Evolutionary conservation across 495 filamentous ascomycete species (phyloP).

Genomic region (Margaritispora aquatica): DNA sequence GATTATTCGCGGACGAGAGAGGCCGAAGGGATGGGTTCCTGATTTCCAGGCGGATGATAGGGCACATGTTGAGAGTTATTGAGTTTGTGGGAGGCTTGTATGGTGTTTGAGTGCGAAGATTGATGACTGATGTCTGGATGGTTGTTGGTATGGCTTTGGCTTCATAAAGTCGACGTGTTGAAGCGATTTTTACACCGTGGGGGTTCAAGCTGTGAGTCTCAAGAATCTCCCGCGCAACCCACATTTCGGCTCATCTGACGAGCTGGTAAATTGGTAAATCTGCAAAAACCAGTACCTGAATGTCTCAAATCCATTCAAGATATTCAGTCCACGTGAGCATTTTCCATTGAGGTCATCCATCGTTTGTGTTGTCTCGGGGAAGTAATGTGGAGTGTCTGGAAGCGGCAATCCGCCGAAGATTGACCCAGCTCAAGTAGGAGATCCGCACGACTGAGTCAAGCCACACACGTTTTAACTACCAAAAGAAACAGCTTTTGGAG

Average conservation of each 20-base stretch:
- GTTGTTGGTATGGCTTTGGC: too few species aligned
- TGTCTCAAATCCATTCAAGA: slow-evolving; percentile 1
- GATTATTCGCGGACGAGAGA: slow-evolving; percentile 76
- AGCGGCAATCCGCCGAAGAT: not conserved
- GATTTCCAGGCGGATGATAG: slow-evolving; percentile 54
- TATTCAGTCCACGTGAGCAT: slow-evolving; percentile 1
- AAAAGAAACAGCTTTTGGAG: too few species aligned
- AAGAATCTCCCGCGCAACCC: not conserved
- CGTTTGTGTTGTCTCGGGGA: not conserved
- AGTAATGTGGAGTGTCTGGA: too few species aligned
- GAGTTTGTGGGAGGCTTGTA: not conserved
- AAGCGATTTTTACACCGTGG: slow-evolving; percentile 1
- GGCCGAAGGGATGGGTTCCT: slow-evolving; percentile 89
- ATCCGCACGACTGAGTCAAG: too few species aligned
- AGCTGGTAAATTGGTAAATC: not conserved
- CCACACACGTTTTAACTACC: not conserved
- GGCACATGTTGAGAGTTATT: slow-evolving; percentile 22
- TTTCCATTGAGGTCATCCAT: not conserved
- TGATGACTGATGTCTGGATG: too few species aligned
- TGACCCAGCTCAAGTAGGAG: too few species aligned
- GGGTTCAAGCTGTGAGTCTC: not conserved
- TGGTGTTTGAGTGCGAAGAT: too few species aligned
- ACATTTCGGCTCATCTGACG: slow-evolving; percentile 3
- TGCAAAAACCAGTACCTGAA: slow-evolving; percentile 2
- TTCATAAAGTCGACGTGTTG: too few species aligned